Conservation (phyloP, 73 alveolate genomes). For the Tetrahymena thermophila region DNA sequence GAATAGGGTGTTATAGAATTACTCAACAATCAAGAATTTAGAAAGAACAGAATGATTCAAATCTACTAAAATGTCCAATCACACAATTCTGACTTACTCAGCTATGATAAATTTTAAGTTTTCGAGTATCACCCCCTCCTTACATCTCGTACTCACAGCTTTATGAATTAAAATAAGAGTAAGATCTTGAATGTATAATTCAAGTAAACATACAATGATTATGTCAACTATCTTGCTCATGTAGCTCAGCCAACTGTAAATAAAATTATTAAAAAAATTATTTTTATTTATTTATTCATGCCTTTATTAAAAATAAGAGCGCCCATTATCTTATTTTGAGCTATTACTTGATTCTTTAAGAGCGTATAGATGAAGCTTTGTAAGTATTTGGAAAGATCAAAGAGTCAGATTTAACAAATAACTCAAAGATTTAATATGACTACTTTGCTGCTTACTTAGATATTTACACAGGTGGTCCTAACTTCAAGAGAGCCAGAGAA, state of each 20-base stretch:
- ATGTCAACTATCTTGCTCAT: neutral
- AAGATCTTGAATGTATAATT: neutral
- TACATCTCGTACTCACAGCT: neutral
- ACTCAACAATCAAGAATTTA: neutral
- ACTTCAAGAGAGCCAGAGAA: constrained; percentile 63
- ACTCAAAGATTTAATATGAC: constrained; percentile 54
- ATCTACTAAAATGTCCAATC: neutral
- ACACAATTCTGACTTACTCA: neutral
- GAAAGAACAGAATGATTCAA: neutral
- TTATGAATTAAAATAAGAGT: neutral
- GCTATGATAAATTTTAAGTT: neutral
- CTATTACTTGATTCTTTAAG: constrained; percentile 41
- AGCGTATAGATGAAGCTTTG: constrained; percentile 36
- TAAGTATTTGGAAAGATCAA: neutral
- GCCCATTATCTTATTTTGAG: neutral
- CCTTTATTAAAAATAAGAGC: neutral
- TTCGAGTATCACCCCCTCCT: neutral
- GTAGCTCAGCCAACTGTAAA: neutral
- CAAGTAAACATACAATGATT: neutral
- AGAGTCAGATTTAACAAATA: neutral
- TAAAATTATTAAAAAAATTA: neutral
- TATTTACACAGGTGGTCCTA: constrained; percentile 47
- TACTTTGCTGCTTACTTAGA: constrained; percentile 69
- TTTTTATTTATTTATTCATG: neutral
- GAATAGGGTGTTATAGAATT: neutral